A percentile compares a stretch with the other conserved stretches of the same genome.
phyloP scores from a whole-genome alignment of 1,139 yeast genomes.

The Suhomyces terraborum region DNA sequence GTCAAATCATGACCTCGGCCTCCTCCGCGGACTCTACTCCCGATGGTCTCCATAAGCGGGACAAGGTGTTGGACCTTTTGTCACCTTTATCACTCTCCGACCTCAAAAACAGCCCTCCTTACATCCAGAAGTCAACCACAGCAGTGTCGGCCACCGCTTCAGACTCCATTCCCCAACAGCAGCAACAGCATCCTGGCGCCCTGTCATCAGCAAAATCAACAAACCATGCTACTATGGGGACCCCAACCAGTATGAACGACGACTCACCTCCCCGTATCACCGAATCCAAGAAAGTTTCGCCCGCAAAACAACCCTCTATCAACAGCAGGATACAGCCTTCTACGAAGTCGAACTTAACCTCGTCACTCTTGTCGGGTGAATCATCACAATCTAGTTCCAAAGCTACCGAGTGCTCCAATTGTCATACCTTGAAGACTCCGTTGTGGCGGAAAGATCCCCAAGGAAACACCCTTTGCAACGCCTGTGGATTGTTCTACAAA shows the following conservation, averaged over 20 bases:
- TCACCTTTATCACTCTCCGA: constrained; percentile 47
- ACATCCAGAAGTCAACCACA: constrained; percentile 11
- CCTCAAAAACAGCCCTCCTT: constrained; percentile 25
- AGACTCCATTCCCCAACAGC: neutral
- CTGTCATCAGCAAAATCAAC: neutral
- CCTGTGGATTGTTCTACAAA: constrained; percentile 59
- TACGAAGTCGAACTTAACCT: constrained; percentile 38
- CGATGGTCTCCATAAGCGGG: constrained; percentile 13
- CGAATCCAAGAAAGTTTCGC: constrained; percentile 5
- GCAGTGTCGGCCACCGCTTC: constrained; percentile 4
- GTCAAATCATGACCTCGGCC: constrained; percentile 9
- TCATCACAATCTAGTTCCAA: constrained; percentile 11
- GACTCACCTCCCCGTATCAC: constrained; percentile 25
- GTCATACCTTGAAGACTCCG: constrained; percentile 59
- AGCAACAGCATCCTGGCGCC: neutral
- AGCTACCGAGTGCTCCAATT: constrained; percentile 47
- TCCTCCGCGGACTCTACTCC: constrained; percentile 1
- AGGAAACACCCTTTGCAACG: constrained; percentile 61
- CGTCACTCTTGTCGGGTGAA: constrained; percentile 23
- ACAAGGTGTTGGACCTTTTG: constrained; percentile 36
- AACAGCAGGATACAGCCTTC: constrained; percentile 1
- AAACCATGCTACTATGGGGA: constrained; percentile 6
- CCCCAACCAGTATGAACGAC: constrained; percentile 35
- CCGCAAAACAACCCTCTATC: neutral
- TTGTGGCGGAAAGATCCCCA: constrained; percentile 59